Evolutionary conservation across 1,284 basidiomycete species (phyloP).

Genomic region (Fistulina hepatica): DNA sequence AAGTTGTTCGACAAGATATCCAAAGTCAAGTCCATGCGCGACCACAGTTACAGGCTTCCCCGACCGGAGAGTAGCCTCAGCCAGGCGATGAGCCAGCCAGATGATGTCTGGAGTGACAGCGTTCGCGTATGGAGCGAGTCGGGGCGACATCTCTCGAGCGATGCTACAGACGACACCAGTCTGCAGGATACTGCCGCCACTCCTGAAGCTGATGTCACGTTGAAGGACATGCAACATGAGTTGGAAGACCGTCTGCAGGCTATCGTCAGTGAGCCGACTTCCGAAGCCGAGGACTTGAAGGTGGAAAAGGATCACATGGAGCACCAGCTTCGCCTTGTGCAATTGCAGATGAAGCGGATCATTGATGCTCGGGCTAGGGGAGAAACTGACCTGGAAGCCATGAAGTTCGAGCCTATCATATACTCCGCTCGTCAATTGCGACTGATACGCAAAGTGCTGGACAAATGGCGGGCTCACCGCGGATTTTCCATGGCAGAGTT

Average conservation of each 20-base stretch:
- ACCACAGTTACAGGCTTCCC: conserved; percentile 50
- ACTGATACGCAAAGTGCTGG: conserved; percentile 69
- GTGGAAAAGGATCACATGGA: conserved; percentile 89
- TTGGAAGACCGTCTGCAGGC: conserved; percentile 64
- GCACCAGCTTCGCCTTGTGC: conserved; percentile 71
- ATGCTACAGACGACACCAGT: conserved; percentile 75
- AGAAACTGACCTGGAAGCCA: conserved; percentile 49
- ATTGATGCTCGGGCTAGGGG: conserved; percentile 72
- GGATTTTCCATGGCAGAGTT: conserved; percentile 89
- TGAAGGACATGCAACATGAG: conserved; percentile 62
- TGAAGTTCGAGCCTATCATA: conserved; percentile 64
- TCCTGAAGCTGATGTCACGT: conserved; percentile 49
- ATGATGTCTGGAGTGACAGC: conserved; percentile 81
- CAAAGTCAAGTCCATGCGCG: conserved; percentile 83
- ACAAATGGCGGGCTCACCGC: conserved; percentile 76
- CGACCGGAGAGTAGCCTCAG: conserved; percentile 66
- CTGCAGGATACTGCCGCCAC: conserved; percentile 58
- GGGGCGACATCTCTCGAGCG: conserved; percentile 61
- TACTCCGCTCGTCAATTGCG: conserved; percentile 75
- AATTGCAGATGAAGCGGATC: conserved; percentile 73
- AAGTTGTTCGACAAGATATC: conserved; percentile 88
- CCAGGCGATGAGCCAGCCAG: conserved; percentile 49
- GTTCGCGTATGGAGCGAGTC: no score
- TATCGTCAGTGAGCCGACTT: conserved; percentile 48
- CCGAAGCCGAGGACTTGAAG: conserved; percentile 74